Percentiles rank a stretch among this genome's conserved stretches.
Evolutionary conservation across 108 stramenopile species (phyloP).

Genomic region (Pseudonitzschia multistriata): DNA sequence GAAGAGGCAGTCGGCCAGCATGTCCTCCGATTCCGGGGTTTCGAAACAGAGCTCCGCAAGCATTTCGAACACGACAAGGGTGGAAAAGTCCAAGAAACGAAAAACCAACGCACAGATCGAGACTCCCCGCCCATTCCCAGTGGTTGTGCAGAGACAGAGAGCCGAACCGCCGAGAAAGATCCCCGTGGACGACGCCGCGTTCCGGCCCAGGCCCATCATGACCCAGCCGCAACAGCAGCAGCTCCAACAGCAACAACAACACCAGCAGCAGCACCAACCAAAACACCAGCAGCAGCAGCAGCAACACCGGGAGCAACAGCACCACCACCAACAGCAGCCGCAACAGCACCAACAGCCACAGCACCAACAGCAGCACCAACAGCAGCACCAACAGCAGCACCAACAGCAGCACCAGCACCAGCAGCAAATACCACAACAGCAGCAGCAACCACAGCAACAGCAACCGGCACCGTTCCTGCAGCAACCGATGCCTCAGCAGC

Average conservation of each 20-base stretch:
- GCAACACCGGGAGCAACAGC: background rate
- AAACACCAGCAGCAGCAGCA: conserved; percentile 14
- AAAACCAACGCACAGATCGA: background rate
- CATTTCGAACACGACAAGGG: conserved; percentile 2
- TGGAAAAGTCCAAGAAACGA: conserved; percentile 1
- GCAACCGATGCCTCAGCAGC: conserved; percentile 21
- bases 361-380: conserved; percentile 12
- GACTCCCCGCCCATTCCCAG: background rate
- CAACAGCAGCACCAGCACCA: background rate
- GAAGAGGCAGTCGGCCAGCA: conserved; percentile 15
- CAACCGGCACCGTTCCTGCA: conserved; percentile 16
- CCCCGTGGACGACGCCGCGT: conserved; percentile 5
- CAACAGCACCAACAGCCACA: conserved; percentile 8
- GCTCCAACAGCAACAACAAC: conserved; percentile 15
- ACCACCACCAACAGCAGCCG: background rate
- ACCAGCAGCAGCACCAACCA: conserved; percentile 1
- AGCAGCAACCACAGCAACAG: conserved; percentile 8
- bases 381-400: conserved; percentile 3
- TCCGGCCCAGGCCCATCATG: conserved; percentile 15
- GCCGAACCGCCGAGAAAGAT: conserved; percentile 14
- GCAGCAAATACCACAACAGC: conserved; percentile 1
- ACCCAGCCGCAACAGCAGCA: conserved; percentile 21
- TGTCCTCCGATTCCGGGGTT: background rate
- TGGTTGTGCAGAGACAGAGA: conserved; percentile 16
- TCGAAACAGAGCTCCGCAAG: background rate